Percentiles rank a stretch among this genome's conserved stretches.
These are phyloP conservation scores for Acanthamoeba polyphaga DNA, from an alignment of 208 protist genomes.

Conservation along the genomic window DNA sequence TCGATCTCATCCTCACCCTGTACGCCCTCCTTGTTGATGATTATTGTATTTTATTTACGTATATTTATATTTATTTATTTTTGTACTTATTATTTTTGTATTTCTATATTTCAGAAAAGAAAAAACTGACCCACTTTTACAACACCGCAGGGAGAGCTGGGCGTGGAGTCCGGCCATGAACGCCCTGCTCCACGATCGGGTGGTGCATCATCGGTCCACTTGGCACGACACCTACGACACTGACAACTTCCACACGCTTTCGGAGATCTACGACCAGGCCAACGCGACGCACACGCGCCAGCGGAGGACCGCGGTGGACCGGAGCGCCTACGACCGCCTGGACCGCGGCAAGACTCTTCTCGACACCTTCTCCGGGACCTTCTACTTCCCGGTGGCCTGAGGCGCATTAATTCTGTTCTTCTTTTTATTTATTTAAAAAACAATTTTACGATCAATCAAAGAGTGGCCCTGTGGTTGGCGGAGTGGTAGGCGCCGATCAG, in stretches of 20 bases:
- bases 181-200: not conserved
- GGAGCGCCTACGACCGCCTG: not conserved
- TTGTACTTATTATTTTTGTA: not conserved
- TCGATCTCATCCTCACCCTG: slow-evolving; percentile 16
- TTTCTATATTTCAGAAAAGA: no score
- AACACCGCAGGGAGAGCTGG: not conserved
- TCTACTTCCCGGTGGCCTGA: not conserved
- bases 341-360: not conserved
- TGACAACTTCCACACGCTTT: not conserved
- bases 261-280: not conserved
- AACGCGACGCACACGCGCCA: not conserved
- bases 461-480: not conserved
- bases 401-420: no score
- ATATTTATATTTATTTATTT: not conserved
- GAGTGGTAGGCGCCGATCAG: not conserved
- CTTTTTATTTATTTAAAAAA: no score
- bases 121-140: no score
- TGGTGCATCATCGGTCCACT: not conserved
- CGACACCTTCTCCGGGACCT: not conserved
- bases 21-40: not conserved
- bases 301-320: not conserved
- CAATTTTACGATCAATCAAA: no score
- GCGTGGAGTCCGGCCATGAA: slow-evolving; percentile 22
- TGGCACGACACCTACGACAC: not conserved
- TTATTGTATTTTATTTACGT: no score